Evolutionary conservation across 1,139 yeast genomes (phyloP).

Genomic region (Oligophagozyma castellii): DNA sequence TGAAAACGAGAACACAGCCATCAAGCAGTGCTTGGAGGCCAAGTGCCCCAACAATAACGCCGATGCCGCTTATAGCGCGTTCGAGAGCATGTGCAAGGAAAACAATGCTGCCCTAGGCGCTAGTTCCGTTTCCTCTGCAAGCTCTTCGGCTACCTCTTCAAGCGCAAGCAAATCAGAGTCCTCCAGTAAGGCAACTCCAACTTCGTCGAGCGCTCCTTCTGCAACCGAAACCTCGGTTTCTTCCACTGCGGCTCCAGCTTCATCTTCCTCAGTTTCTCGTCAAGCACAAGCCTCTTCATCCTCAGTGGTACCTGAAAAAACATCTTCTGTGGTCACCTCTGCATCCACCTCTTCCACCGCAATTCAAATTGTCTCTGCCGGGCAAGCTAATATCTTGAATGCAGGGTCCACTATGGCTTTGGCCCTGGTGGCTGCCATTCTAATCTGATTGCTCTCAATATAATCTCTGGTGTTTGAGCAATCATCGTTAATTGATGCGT

Average conservation of each 20-base stretch:
- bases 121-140: conserved; percentile 22
- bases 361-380: conserved; percentile 10
- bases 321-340: conserved; percentile 8
- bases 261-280: conserved; percentile 9
- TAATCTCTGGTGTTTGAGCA: no score
- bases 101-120: conserved; percentile 25
- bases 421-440: conserved; percentile 9
- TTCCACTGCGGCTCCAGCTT: conserved; percentile 9
- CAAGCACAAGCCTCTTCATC: conserved; percentile 11
- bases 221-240: conserved; percentile 9
- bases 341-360: conserved; percentile 9
- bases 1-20: conserved; percentile 33
- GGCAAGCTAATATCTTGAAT: conserved; percentile 13
- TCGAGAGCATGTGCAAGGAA: conserved; percentile 39
- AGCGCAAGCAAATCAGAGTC: conserved; percentile 26
- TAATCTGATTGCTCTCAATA: no score
- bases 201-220: conserved; percentile 21
- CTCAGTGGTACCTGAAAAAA: conserved; percentile 8
- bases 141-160: conserved; percentile 26
- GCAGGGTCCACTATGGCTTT: conserved; percentile 15
- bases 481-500: no score
- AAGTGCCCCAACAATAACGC: conserved; percentile 54
- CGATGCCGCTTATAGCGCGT: conserved; percentile 42
- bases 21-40: conserved; percentile 46
- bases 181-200: conserved; percentile 21